Evolutionary conservation across 306 rosid genomes (phyloP).

Genomic region (Dryas octopetala): DNA sequence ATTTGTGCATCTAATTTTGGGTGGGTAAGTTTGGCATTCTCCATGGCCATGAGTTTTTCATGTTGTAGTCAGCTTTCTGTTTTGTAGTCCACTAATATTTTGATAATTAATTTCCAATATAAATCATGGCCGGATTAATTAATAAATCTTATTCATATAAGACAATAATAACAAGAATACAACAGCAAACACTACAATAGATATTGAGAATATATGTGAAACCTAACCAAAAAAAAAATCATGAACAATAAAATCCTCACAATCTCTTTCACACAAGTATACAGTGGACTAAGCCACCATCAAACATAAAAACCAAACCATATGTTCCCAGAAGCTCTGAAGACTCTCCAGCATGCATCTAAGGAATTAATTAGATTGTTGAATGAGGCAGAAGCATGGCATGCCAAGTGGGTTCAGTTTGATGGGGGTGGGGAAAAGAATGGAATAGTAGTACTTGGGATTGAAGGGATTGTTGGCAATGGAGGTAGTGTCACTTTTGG

Average conservation of each 20-base stretch:
- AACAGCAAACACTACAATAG: background rate
- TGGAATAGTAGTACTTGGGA: constrained; percentile 3
- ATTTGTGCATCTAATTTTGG: too few species aligned
- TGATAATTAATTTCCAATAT: background rate
- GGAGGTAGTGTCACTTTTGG: constrained; percentile 9
- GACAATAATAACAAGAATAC: background rate
- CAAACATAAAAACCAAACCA: background rate
- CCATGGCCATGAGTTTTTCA: too few species aligned
- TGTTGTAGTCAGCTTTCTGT: too few species aligned
- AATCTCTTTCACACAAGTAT: background rate
- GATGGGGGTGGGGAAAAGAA: constrained; percentile 15
- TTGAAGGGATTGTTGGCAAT: constrained; percentile 7
- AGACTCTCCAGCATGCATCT: too few species aligned
- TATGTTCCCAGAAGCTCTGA: too few species aligned
- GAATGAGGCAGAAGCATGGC: too few species aligned
- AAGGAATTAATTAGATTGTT: too few species aligned
- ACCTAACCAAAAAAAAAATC: background rate
- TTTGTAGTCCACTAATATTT: too few species aligned
- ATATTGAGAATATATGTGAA: background rate
- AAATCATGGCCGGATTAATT: background rate
- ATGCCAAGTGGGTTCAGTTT: background rate
- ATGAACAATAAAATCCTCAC: background rate
- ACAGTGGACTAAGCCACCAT: background rate
- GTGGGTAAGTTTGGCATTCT: too few species aligned
- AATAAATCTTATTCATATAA: background rate